Evolutionary conservation across 805 yeast genomes (phyloP).

Genomic region (Clavispora vitiphila): DNA sequence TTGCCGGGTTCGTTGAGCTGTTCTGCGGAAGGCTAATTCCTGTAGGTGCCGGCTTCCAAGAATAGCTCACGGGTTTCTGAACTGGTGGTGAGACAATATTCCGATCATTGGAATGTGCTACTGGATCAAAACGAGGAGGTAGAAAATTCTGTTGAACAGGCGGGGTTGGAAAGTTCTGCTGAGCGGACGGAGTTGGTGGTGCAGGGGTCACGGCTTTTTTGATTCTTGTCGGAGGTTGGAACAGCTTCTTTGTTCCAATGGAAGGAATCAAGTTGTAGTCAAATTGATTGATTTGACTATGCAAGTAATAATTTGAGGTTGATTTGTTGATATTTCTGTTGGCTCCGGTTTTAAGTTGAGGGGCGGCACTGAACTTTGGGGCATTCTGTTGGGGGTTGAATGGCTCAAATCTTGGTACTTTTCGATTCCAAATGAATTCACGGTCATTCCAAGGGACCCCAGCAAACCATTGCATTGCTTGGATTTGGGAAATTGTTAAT

Average conservation of each 20-base stretch:
- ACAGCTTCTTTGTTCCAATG: constrained; percentile 23
- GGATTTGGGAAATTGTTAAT: constrained; percentile 29
- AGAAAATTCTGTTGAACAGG: neutral
- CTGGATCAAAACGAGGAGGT: constrained; percentile 1
- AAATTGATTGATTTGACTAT: constrained; percentile 31
- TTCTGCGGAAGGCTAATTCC: neutral
- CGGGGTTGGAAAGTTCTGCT: too few relatives aligned
- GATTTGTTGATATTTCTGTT: constrained; percentile 35
- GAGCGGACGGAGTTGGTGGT: too few relatives aligned
- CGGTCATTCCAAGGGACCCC: constrained; percentile 38
- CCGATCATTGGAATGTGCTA: neutral
- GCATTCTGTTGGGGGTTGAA: constrained; percentile 3
- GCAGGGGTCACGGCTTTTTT: constrained; percentile 15
- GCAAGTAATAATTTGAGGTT: constrained; percentile 34
- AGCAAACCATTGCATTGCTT: constrained; percentile 31
- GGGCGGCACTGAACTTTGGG: constrained; percentile 8
- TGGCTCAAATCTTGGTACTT: constrained; percentile 26
- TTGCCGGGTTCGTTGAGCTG: neutral
- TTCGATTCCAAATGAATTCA: constrained; percentile 33
- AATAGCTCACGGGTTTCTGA: neutral
- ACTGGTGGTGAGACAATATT: neutral
- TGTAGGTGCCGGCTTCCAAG: neutral
- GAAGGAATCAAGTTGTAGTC: constrained; percentile 32
- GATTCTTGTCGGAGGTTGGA: constrained; percentile 32
- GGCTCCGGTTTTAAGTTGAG: constrained; percentile 30